Evolutionary conservation across 2,329 filamentous ascomycete species (phyloP).

Genomic region (Diaporthe capsici): DNA sequence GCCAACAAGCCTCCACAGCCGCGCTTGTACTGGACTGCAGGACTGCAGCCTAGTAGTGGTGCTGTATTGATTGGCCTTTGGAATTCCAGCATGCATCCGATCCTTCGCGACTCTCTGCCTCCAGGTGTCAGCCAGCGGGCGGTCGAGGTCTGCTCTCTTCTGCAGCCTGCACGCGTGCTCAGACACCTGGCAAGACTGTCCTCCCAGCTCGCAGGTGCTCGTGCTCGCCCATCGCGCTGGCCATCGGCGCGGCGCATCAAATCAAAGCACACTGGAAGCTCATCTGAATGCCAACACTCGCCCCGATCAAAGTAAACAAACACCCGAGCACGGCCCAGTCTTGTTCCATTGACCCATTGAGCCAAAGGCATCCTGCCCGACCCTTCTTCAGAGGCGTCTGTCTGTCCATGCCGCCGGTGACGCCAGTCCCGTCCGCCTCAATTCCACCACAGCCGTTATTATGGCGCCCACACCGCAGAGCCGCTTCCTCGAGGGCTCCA

Average conservation of each 20-base stretch:
- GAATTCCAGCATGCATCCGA: constrained; percentile 3
- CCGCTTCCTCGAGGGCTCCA: constrained; percentile 84
- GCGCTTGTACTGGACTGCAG: constrained; percentile 9
- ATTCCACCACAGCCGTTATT: constrained; percentile 32
- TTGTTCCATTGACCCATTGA: background rate
- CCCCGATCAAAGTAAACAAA: constrained; percentile 8
- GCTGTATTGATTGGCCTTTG: constrained; percentile 20
- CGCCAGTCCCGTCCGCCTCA: constrained; percentile 24
- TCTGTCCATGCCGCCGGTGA: constrained; percentile 9
- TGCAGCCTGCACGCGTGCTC: constrained; percentile 4
- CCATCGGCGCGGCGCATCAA: constrained; percentile 1
- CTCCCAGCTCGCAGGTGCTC: background rate
- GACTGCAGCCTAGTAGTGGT: constrained; percentile 8
- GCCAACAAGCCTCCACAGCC: constrained; percentile 31
- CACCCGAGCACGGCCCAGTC: constrained; percentile 18
- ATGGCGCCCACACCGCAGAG: constrained; percentile 52
- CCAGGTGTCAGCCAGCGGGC: background rate
- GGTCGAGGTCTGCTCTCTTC: constrained; percentile 8
- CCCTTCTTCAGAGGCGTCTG: constrained; percentile 7
- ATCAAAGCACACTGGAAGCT: constrained; percentile 10
- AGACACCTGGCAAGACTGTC: background rate
- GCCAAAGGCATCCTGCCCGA: background rate
- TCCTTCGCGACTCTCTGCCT: background rate
- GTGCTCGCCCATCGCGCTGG: constrained; percentile 4
- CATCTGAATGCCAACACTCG: constrained; percentile 3